These are phyloP conservation scores for Neoarthrinium moseri DNA, from an alignment of 2,329 filamentous ascomycete genomes.

Conservation along the genomic window DNA sequence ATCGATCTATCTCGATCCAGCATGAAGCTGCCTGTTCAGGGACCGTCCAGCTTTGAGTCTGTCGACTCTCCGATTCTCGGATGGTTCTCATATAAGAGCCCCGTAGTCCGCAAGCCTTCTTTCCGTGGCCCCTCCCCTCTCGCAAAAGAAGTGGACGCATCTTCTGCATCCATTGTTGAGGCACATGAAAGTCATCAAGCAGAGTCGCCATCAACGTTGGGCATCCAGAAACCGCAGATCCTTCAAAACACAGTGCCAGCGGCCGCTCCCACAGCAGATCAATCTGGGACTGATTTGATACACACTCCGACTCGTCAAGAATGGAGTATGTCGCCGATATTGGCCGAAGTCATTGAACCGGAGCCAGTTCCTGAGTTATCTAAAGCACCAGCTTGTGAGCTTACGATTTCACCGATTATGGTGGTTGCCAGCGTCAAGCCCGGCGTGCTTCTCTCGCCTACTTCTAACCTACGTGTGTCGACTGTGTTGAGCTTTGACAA, in stretches of 20 bases:
- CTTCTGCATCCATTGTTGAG: too few relatives aligned
- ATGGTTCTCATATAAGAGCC: constrained; percentile 15
- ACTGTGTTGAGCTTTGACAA: neutral
- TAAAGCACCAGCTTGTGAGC: constrained; percentile 8
- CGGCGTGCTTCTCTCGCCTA: neutral
- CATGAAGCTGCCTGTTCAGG: constrained; percentile 1
- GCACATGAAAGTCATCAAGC: too few relatives aligned
- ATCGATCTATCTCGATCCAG: constrained; percentile 17
- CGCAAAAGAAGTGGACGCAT: too few relatives aligned
- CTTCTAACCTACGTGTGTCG: neutral
- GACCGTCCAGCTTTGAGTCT: constrained; percentile 2
- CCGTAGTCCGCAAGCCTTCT: constrained; percentile 8
- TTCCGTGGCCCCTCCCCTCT: constrained; percentile 9
- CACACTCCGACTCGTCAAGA: neutral
- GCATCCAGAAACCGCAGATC: neutral
- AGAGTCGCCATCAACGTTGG: too few relatives aligned
- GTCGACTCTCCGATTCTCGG: constrained; percentile 23
- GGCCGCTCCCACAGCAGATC: too few relatives aligned
- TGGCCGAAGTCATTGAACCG: constrained; percentile 11
- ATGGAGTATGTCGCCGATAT: constrained; percentile 13
- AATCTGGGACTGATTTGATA: too few relatives aligned
- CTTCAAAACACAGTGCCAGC: neutral
- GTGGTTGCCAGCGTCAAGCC: constrained; percentile 12
- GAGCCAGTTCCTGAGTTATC: constrained; percentile 10
- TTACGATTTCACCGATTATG: constrained; percentile 25